Evolutionary conservation across 768 basidiomycete genomes (phyloP).

Genomic region (Gymnopilus dilepis): DNA sequence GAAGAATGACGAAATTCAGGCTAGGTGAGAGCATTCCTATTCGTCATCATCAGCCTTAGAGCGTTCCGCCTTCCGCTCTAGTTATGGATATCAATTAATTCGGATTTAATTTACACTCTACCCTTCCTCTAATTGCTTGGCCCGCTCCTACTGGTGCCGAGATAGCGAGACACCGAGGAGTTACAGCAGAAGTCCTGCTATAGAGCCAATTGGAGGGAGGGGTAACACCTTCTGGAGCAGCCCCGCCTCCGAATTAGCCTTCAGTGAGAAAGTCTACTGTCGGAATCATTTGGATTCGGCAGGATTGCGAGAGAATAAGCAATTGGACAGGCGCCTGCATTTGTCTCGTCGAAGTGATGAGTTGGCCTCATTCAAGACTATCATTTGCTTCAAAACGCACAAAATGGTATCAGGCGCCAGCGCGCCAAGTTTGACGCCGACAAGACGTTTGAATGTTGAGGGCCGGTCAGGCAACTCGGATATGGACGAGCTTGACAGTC

Average conservation of each 20-base stretch:
- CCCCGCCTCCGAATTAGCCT: background rate
- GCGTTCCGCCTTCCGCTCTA: slow-evolving; percentile 28
- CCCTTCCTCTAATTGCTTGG: slow-evolving; percentile 9
- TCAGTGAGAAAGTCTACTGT: background rate
- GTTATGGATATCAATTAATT: slow-evolving; percentile 27
- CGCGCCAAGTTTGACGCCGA: too few species aligned
- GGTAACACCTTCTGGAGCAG: background rate
- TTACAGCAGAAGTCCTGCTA: slow-evolving; percentile 16
- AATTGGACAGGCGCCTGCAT: too few species aligned
- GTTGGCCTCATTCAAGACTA: too few species aligned
- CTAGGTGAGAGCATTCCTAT: background rate
- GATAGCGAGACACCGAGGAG: slow-evolving; percentile 18
- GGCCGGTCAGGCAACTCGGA: too few species aligned
- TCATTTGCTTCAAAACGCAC: too few species aligned
- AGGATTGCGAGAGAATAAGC: too few species aligned
- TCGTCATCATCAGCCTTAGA: slow-evolving; percentile 15
- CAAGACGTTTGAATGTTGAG: too few species aligned
- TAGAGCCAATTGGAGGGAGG: background rate
- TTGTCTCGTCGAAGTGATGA: too few species aligned
- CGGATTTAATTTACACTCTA: slow-evolving; percentile 16
- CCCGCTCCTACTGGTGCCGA: slow-evolving; percentile 20
- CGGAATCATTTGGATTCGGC: background rate
- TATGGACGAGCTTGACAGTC: too few species aligned
- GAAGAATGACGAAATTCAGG: background rate
- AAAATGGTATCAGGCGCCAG: too few species aligned